A percentile compares a stretch with the other conserved stretches of the same genome.
phyloP scores from a whole-genome alignment of 495 filamentous ascomycete species.

The Penicillium pulvis region DNA sequence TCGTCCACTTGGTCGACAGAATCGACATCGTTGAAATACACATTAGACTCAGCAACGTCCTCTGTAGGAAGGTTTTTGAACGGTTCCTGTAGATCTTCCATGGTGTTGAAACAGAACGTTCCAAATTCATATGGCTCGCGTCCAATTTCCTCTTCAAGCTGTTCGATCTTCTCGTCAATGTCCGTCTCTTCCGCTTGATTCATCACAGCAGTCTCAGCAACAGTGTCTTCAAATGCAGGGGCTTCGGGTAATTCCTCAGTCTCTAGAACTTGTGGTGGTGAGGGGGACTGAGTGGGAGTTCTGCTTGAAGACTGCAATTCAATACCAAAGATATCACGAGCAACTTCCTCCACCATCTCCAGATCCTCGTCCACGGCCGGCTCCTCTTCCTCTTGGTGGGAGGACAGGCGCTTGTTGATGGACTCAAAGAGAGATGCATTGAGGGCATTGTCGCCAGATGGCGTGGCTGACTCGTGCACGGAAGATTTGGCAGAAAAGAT shows the following conservation, averaged over 20 bases:
- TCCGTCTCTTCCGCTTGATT: neutral
- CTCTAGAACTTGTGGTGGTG: neutral
- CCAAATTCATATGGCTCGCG: slow-evolving; percentile 25
- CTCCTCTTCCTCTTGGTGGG: slow-evolving; percentile 4
- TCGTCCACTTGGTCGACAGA: slow-evolving; percentile 6
- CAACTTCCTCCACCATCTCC: slow-evolving; percentile 31
- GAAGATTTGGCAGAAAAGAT: slow-evolving; percentile 20
- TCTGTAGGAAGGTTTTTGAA: slow-evolving; percentile 7
- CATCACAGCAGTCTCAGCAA: slow-evolving; percentile 6
- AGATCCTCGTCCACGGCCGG: slow-evolving; percentile 14
- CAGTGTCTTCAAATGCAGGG: neutral
- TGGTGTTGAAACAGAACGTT: slow-evolving; percentile 28
- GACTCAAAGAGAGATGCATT: neutral
- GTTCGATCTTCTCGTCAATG: slow-evolving; percentile 16
- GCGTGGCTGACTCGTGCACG: neutral
- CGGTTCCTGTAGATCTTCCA: slow-evolving; percentile 23
- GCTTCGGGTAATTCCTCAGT: slow-evolving; percentile 3
- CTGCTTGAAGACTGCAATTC: slow-evolving; percentile 21
- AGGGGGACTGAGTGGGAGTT: slow-evolving; percentile 12
- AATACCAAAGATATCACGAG: slow-evolving; percentile 31
- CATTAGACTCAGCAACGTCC: neutral
- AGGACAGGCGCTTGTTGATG: neutral
- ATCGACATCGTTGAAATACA: slow-evolving; percentile 5
- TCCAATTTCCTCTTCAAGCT: slow-evolving; percentile 16
- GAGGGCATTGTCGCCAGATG: neutral